Evolutionary conservation across 257 asterid genomes (phyloP), one percentile per base, ranked within the genome.

Genomic region (Scutellaria galericulata): DNA sequence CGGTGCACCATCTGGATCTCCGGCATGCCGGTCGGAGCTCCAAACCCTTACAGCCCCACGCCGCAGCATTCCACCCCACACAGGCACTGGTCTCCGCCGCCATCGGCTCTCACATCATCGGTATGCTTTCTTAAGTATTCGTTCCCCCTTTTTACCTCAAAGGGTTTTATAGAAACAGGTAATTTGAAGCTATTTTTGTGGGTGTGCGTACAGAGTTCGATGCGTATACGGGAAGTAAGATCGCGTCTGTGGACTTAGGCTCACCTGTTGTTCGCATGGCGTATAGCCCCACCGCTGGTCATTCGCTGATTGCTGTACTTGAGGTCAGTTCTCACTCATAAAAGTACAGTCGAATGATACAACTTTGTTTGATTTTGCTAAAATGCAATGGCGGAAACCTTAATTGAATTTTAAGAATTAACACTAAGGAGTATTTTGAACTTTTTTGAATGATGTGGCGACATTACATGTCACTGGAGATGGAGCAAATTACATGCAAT

Each of bases 191-290:
- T 73, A 12, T 46, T 18, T 64, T 15, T 20, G 50, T 77, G 75
- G 37, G 20, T 57, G 9, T 64, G 57, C 20, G 41, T 64, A 35
- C 83, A 92, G 99, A 95, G 84, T 92, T 92, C 44, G 99, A 95
- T 92, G 96, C 96, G 55, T 90, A 87, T 68, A 90, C 99, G 5
- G 98, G 97, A 82, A 73, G 97, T 82, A 95, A 88, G 92, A 95
- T 92, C 79, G 96, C 99, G 66, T 84, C 97, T 7, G 86, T 95
- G 54, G 96, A 95, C 83, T 87, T 95, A 11, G 97, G 96, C 75
- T 92, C 98, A n/a, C 97, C 99, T 31, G 98, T 95, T 66, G 99
- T 95, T 70, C 88, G 98, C 35, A 95, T 95, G 99, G 87, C 86
- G 66, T 95, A 92, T 82, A 92, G 93, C 65, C 99, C 99, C 52